phyloP scores from a whole-genome alignment of 208 protist species.

The Crithidia expoeki region DNA sequence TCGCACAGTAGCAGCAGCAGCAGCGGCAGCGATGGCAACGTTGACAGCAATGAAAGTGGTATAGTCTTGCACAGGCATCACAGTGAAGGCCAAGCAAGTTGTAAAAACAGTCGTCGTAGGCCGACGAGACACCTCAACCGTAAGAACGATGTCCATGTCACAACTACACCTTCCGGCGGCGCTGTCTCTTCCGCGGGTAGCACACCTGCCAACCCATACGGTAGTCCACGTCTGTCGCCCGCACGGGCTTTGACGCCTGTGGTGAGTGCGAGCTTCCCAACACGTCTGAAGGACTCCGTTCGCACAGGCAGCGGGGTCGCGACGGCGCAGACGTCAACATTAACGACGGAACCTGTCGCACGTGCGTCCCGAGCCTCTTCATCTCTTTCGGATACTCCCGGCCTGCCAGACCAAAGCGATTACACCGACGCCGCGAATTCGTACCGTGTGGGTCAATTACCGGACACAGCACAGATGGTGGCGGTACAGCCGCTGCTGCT shows the following conservation, averaged over 20 bases:
- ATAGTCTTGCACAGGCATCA: neutral
- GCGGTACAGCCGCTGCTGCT: constrained; percentile 14
- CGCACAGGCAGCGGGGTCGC: constrained; percentile 1
- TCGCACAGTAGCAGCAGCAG: constrained; percentile 11
- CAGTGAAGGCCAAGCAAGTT: too few relatives aligned
- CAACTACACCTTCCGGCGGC: neutral
- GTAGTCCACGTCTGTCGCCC: neutral
- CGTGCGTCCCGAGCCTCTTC: neutral
- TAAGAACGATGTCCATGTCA: neutral
- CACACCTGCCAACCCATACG: neutral
- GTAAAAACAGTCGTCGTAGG: too few relatives aligned
- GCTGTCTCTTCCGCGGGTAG: neutral
- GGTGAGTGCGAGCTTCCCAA: constrained; percentile 7
- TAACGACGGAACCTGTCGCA: neutral
- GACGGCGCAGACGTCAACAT: constrained; percentile 1
- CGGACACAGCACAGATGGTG: neutral
- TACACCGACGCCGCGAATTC: neutral
- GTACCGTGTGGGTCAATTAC: neutral
- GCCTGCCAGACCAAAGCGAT: neutral
- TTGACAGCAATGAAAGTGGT: neutral
- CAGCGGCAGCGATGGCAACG: neutral
- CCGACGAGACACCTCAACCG: neutral
- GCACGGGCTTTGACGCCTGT: neutral
- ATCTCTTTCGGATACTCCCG: neutral
- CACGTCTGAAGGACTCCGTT: constrained; percentile 17